These are phyloP conservation scores for Exidia glandulosa DNA, from an alignment of 768 basidiomycete species.

Conservation along the genomic window DNA sequence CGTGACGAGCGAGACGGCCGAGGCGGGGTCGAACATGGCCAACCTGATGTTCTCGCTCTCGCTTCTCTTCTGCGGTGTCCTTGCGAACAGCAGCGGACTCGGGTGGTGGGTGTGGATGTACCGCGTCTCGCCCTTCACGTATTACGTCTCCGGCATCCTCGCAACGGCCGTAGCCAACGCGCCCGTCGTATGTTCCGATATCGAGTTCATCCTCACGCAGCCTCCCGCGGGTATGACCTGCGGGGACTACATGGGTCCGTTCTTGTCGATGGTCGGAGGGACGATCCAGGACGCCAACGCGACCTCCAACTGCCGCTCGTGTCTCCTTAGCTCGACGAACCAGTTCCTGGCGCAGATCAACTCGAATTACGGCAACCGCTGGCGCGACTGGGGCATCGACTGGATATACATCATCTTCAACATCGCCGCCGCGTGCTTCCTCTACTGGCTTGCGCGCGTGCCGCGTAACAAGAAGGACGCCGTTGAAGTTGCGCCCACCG, in stretches of 20 bases:
- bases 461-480: slow-evolving; percentile 6
- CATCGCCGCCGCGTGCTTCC: slow-evolving; percentile 5
- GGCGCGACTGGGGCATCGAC: not conserved
- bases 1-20: slow-evolving; percentile 24
- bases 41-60: slow-evolving; percentile 30
- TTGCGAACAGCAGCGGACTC: slow-evolving; percentile 14
- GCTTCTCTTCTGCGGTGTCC: slow-evolving; percentile 31
- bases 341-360: slow-evolving; percentile 31
- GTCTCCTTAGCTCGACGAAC: slow-evolving; percentile 47
- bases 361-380: not conserved
- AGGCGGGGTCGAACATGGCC: slow-evolving; percentile 29
- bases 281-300: slow-evolving; percentile 45
- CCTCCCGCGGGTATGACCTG: slow-evolving; percentile 48
- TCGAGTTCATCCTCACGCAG: slow-evolving; percentile 48
- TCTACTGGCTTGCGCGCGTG: slow-evolving; percentile 14
- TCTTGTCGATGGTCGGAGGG: slow-evolving; percentile 39
- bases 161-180: slow-evolving; percentile 16
- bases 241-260: slow-evolving; percentile 36
- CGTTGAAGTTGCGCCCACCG: too few relatives aligned
- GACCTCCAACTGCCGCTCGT: slow-evolving; percentile 44
- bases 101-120: slow-evolving; percentile 25
- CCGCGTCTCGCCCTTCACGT: slow-evolving; percentile 7
- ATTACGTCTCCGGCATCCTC: not conserved
- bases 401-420: slow-evolving; percentile 12
- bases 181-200: slow-evolving; percentile 34